phyloP scores from a whole-genome alignment of 163 green algal genomes.

The Volvox carteri region DNA sequence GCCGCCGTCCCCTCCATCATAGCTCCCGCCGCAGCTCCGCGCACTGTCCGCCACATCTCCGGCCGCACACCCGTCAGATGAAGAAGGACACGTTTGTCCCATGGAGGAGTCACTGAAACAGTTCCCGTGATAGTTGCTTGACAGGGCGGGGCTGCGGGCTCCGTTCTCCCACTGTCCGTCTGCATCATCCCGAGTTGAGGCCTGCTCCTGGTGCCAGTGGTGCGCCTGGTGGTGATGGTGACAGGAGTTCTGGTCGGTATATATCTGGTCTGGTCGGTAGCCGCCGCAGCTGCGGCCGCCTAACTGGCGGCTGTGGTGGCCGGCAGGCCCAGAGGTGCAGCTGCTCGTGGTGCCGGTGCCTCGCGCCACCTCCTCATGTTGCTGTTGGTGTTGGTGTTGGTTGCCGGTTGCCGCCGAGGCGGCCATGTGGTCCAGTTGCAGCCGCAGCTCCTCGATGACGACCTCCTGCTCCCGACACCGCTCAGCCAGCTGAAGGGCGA shows the following conservation, averaged over 20 bases:
- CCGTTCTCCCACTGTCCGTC: too few species aligned
- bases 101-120: constrained; percentile 10
- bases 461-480: not conserved
- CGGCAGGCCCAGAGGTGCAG: not conserved
- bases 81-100: not conserved
- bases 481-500: not conserved
- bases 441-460: constrained; percentile 3
- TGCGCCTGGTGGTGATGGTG: too few species aligned
- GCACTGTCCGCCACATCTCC: not conserved
- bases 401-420: not conserved
- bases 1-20: not conserved
- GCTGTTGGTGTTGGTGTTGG: not conserved
- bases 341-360: not conserved
- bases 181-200: too few species aligned
- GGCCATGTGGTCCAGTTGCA: not conserved
- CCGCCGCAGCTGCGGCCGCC: too few species aligned
- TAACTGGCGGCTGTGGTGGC: not conserved
- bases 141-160: too few species aligned
- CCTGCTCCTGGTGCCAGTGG: too few species aligned
- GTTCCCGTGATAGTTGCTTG: too few species aligned
- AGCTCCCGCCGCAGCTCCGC: not conserved
- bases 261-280: too few species aligned
- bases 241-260: too few species aligned
- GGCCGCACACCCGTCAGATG: not conserved
- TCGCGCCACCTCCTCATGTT: too few species aligned